A percentile compares a stretch with the other conserved stretches of the same genome.
These are phyloP conservation scores for Neltuma alba DNA, from an alignment of 306 rosid species.

Conservation along the genomic window DNA sequence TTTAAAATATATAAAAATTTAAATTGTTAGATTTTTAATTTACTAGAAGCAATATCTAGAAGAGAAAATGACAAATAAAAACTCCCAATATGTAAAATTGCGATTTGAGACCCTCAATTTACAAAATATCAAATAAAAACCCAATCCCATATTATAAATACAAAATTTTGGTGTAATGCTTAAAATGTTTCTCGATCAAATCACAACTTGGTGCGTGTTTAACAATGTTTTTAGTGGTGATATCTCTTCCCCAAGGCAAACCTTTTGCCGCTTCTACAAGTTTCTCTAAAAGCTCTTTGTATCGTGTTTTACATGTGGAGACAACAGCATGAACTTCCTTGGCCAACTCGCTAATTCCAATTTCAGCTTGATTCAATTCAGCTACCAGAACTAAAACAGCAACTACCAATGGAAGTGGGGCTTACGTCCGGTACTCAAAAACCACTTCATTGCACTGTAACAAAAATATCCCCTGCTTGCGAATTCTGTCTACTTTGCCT, in stretches of 20 bases:
- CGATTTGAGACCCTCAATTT: too few species aligned
- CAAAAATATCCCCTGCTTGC: slow-evolving; percentile 68
- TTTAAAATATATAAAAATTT: too few species aligned
- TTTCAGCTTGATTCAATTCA: slow-evolving; percentile 56
- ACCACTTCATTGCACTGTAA: slow-evolving; percentile 81
- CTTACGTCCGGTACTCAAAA: slow-evolving; percentile 69
- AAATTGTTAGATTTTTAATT: too few species aligned
- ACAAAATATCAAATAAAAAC: too few species aligned
- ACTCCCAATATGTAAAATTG: too few species aligned
- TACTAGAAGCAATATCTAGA: too few species aligned
- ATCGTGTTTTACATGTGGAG: slow-evolving; percentile 62
- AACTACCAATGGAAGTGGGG: slow-evolving; percentile 76
- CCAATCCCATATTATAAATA: too few species aligned
- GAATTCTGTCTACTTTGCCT: slow-evolving; percentile 46
- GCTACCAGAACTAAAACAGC: slow-evolving; percentile 72
- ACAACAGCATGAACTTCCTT: slow-evolving; percentile 58
- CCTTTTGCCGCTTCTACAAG: slow-evolving; percentile 76
- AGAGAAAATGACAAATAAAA: too few species aligned
- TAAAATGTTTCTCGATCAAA: too few species aligned
- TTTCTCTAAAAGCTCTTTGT: slow-evolving; percentile 62
- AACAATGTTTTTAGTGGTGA: slow-evolving; percentile 61
- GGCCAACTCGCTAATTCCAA: slow-evolving; percentile 56
- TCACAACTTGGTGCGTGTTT: slow-evolving; percentile 65
- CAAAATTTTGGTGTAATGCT: too few species aligned
- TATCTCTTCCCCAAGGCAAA: slow-evolving; percentile 90